These are phyloP conservation scores for Neurospora sp. DNA, from an alignment of 495 filamentous ascomycete genomes.

Conservation along the genomic window DNA sequence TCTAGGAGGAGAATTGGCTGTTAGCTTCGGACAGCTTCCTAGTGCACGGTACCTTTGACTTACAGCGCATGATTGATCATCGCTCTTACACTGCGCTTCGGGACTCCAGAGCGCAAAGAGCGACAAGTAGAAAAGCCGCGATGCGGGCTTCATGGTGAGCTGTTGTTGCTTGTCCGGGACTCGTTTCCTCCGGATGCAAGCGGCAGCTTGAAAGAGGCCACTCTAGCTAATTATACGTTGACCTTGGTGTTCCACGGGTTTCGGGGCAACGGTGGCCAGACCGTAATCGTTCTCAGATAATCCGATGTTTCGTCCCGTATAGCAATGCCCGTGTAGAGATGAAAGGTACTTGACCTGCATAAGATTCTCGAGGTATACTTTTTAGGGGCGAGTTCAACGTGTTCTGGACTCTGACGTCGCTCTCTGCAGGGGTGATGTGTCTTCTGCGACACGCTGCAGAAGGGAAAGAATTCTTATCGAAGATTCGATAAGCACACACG, in stretches of 20 bases:
- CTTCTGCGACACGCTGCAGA: not conserved
- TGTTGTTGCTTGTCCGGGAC: not conserved
- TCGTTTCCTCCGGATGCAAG: not conserved
- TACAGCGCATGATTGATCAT: slow-evolving; percentile 31
- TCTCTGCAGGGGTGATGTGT: not conserved
- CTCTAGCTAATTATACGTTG: not conserved
- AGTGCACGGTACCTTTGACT: slow-evolving; percentile 14
- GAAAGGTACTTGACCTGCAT: not conserved
- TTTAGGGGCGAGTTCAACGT: not conserved
- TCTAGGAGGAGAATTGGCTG: slow-evolving; percentile 28
- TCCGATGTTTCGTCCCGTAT: not conserved
- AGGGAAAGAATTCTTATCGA: not conserved
- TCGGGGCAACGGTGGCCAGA: not conserved
- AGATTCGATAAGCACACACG: not conserved
- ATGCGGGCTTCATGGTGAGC: slow-evolving; percentile 52
- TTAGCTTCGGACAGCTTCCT: slow-evolving; percentile 15
- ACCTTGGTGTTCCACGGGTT: not conserved
- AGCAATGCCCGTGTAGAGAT: not conserved
- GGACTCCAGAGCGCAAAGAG: slow-evolving; percentile 61
- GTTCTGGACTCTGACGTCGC: not conserved
- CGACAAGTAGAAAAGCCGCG: slow-evolving; percentile 64
- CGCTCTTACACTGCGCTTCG: slow-evolving; percentile 31
- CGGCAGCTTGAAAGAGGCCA: not conserved
- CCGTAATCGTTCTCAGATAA: not conserved
- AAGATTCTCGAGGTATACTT: not conserved